Evolutionary conservation across 2,329 filamentous ascomycete genomes (phyloP), one percentile per base, ranked within the genome.

Genomic region (Pseudogymnoascus sp.): DNA sequence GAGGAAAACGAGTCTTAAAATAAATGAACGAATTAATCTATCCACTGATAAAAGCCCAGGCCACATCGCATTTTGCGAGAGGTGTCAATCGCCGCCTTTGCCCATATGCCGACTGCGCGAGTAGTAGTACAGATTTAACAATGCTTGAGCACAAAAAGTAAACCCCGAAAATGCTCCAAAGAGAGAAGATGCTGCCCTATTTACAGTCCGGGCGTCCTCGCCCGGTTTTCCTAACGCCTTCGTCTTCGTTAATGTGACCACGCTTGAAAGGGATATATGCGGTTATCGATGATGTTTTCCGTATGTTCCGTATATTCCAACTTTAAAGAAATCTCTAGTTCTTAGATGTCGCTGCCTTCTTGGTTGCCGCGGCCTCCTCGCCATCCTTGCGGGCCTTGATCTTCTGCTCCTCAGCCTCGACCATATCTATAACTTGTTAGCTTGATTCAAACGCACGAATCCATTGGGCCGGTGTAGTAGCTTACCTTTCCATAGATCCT

Each of bases 401-500:
- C 59, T 79, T 75, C 64, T 81, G 79, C 78, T 93, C 89, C 77
- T 92, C 89, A 17, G 89, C 85, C 64, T 84, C 89, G 58, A 93
- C 87, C 89, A 93, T 93, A 69, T 93, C 88, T 89, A 68, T 31
- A 44, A 17, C 17, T 26, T 35, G 69, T 70, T 63, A 69, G 64
- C 57, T 37, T 33, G 1, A 10, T 11, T 31, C 41, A 15, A 36
- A 21, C 54, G 8, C 54, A 13, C 35, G 9, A 40, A n/a, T n/a
- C 36, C 37, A n/a, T 2, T 17, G 24, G 9, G 11, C 24, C 59
- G n/a, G 7, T 41, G 26, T 15, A 59, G 57, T 9, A 29, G 76
- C 84, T 72, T 76, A 89, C 87, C 87, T 79, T 85, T 94, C 94
- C 94, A 99, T 70, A 97, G 81, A 75, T 97, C 92, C 78, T 96